These are phyloP conservation scores for Luzula sylvatica DNA, from an alignment of 176 grass and related monocot species.

Conservation along the genomic window DNA sequence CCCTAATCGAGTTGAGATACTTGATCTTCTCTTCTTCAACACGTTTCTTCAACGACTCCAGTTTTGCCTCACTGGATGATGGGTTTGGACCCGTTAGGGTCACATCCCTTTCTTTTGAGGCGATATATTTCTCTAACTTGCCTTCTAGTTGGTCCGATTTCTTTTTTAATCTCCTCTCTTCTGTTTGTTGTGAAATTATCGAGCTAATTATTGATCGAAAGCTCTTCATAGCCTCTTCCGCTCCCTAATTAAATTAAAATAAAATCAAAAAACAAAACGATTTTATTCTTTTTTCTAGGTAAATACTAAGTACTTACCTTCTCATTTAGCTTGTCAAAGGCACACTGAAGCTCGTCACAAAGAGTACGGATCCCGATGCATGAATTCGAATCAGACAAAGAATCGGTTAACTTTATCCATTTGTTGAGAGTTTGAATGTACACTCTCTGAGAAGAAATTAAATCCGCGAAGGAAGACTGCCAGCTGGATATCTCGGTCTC, in stretches of 20 bases:
- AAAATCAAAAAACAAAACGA: neutral
- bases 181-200: conserved; percentile 55
- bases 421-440: conserved; percentile 64
- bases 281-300: neutral
- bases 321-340: conserved; percentile 49
- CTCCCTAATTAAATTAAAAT: conserved; percentile 48
- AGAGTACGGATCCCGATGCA: conserved; percentile 46
- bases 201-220: conserved; percentile 66
- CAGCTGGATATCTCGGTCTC: conserved; percentile 81
- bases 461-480: conserved; percentile 73
- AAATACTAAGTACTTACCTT: conserved; percentile 43
- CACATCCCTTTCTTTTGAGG: conserved; percentile 25
- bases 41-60: conserved; percentile 57
- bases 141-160: conserved; percentile 41
- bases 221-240: conserved; percentile 72
- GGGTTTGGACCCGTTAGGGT: conserved; percentile 27
- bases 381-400: conserved; percentile 44
- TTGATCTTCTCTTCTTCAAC: conserved; percentile 69
- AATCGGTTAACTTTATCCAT: conserved; percentile 74
- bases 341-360: conserved; percentile 55
- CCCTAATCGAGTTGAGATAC: conserved; percentile 61
- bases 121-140: conserved; percentile 50
- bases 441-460: conserved; percentile 63
- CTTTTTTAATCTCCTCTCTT: conserved; percentile 74
- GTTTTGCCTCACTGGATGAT: conserved; percentile 39